Conservation (phyloP, 1,139 yeast species). For the Eremothecium sinecaudum region DNA sequence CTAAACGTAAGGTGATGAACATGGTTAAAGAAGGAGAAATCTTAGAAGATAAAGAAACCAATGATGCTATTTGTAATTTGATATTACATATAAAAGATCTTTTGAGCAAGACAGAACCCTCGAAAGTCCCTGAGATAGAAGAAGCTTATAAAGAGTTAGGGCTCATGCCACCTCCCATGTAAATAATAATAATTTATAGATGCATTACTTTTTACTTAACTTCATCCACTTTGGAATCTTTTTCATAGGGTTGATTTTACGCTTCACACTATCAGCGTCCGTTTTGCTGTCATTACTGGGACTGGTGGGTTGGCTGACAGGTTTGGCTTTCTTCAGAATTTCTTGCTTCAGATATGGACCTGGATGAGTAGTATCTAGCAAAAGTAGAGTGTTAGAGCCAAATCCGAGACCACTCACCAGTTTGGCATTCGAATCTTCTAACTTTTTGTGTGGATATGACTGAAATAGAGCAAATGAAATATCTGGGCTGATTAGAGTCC, state of each 20-base stretch:
- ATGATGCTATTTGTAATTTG: background rate
- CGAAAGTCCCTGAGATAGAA: no score
- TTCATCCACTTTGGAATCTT: constrained; percentile 35
- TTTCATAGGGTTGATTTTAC: constrained; percentile 12
- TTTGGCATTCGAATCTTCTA: constrained; percentile 20
- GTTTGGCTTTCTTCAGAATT: constrained; percentile 18
- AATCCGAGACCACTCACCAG: constrained; percentile 23
- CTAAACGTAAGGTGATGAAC: constrained; percentile 5
- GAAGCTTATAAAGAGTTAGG: background rate
- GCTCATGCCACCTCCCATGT: background rate
- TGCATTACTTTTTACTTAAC: constrained; percentile 30
- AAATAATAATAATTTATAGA: background rate
- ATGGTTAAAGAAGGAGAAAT: constrained; percentile 3
- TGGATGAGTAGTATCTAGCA: constrained; percentile 21
- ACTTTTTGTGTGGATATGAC: constrained; percentile 39
- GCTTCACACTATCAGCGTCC: background rate
- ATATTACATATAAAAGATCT: background rate
- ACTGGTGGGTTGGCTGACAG: background rate
- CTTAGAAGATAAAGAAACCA: background rate
- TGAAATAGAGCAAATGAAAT: constrained; percentile 34
- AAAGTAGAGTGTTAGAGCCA: constrained; percentile 30
- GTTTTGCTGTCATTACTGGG: background rate
- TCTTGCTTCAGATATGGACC: constrained; percentile 29
- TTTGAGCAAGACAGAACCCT: background rate
- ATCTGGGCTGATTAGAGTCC: constrained; percentile 21